phyloP scores from a whole-genome alignment of 768 basidiomycete species.

The Phlegmacium glaucopus region DNA sequence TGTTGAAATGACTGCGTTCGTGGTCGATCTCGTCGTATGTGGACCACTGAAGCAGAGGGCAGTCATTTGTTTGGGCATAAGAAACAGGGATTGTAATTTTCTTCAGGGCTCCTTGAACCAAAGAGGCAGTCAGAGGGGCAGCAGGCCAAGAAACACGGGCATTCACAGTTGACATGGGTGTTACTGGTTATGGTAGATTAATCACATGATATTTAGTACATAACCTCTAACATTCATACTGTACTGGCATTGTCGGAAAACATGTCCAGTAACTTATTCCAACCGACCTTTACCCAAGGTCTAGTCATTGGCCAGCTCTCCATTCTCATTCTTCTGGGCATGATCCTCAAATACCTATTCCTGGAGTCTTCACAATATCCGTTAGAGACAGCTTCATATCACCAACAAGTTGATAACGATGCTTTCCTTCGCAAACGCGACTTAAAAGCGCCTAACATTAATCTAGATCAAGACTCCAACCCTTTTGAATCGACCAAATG shows the following conservation, averaged over 20 bases:
- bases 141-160: constrained; percentile 45
- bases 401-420: constrained; percentile 52
- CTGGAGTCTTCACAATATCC: constrained; percentile 71
- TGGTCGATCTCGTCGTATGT: constrained; percentile 88
- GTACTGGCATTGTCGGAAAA: too few species aligned
- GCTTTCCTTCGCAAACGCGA: constrained; percentile 37
- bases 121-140: constrained; percentile 43
- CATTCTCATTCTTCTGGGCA: constrained; percentile 67
- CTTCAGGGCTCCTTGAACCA: constrained; percentile 40
- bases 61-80: constrained; percentile 10
- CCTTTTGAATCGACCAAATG: constrained; percentile 79
- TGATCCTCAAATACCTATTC: constrained; percentile 94
- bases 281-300: constrained; percentile 94
- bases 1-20: constrained; percentile 54
- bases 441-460: constrained; percentile 18
- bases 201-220: background rate
- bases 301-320: constrained; percentile 90
- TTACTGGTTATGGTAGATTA: too few species aligned
- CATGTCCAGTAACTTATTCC: constrained; percentile 59
- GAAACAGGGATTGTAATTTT: constrained; percentile 16
- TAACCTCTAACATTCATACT: background rate
- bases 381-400: constrained; percentile 55
- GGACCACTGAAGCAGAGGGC: constrained; percentile 68
- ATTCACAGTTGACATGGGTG: constrained; percentile 11
- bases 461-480: constrained; percentile 23